phyloP scores from a whole-genome alignment of 2,329 filamentous ascomycete species.

The Pseudogymnoascus sp. region DNA sequence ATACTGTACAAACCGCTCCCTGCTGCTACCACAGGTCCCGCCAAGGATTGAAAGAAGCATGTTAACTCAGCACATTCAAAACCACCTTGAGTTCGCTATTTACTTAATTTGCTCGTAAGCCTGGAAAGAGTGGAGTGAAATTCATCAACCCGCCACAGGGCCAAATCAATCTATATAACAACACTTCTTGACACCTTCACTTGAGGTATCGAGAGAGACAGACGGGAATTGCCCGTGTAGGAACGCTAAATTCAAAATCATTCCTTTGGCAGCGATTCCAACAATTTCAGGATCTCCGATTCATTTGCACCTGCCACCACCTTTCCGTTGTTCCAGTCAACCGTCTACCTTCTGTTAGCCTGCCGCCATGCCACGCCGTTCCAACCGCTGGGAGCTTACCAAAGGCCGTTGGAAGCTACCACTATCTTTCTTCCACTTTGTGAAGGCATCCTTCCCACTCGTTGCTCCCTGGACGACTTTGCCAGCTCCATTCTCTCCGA shows the following conservation, averaged over 20 bases:
- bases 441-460: constrained; percentile 69
- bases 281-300: constrained; percentile 80
- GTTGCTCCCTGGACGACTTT: constrained; percentile 69
- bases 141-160: neutral
- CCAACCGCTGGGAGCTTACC: constrained; percentile 43
- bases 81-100: neutral
- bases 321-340: constrained; percentile 91
- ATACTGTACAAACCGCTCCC: neutral
- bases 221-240: neutral
- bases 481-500: constrained; percentile 53
- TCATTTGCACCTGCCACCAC: constrained; percentile 72
- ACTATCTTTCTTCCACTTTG: constrained; percentile 63
- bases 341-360: constrained; percentile 42
- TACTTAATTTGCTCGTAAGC: neutral
- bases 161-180: constrained; percentile 3
- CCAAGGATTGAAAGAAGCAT: neutral
- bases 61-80: neutral
- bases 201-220: neutral
- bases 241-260: constrained; percentile 10
- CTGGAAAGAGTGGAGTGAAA: neutral
- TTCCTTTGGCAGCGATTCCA: constrained; percentile 51
- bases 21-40: neutral
- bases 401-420: constrained; percentile 68
- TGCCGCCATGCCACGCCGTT: neutral
- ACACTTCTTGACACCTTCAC: neutral